Percentiles rank a stretch among this genome's conserved stretches.
These are phyloP conservation scores for Citrus inodora DNA, from an alignment of 345 rosid species.

Conservation along the genomic window DNA sequence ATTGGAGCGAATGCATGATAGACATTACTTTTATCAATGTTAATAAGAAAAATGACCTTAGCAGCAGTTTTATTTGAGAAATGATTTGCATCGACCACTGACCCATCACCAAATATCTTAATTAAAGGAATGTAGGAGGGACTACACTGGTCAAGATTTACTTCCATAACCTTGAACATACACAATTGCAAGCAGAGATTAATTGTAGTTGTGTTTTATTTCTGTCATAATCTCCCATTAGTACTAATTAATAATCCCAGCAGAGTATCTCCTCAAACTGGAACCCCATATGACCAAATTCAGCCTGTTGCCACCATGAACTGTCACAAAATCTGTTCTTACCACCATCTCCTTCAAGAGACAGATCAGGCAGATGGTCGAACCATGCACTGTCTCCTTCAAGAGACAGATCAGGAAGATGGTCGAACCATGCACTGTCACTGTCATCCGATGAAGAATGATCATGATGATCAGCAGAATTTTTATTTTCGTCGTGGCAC, in stretches of 20 bases:
- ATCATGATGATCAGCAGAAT: not conserved
- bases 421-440: not conserved
- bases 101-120: too few relatives aligned
- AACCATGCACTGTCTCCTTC: not conserved
- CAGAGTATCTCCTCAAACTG: not conserved
- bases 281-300: not conserved
- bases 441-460: not conserved
- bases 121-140: too few relatives aligned
- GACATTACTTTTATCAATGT: too few relatives aligned
- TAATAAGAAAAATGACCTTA: too few relatives aligned
- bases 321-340: not conserved
- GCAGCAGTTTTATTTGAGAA: too few relatives aligned
- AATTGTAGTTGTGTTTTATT: too few relatives aligned
- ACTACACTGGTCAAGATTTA: not conserved
- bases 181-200: not conserved
- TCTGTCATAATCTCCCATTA: too few relatives aligned
- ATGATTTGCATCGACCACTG: too few relatives aligned
- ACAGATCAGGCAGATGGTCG: slow-evolving; percentile 8
- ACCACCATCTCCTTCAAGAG: not conserved
- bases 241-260: not conserved
- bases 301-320: not conserved
- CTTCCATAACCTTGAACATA: not conserved
- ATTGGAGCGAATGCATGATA: too few relatives aligned
- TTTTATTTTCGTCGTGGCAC: not conserved
- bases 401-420: slow-evolving; percentile 5